Conservation (phyloP, 371 early-diverging fungal species). For the Saksenaea oblongispora region DNA sequence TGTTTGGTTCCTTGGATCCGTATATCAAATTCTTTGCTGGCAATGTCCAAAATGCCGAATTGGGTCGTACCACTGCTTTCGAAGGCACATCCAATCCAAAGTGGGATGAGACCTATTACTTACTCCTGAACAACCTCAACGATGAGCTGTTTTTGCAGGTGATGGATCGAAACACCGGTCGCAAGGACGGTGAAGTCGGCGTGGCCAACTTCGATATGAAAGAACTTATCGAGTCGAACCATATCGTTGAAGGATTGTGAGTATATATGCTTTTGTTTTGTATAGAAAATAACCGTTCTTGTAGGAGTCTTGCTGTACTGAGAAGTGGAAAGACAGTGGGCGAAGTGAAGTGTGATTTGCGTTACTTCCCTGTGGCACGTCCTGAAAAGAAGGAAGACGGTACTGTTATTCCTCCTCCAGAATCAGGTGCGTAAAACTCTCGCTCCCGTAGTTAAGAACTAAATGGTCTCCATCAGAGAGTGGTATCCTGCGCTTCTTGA, state of each 20-base stretch:
- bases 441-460: neutral
- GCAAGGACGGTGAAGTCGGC: slow-evolving; percentile 33
- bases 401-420: slow-evolving; percentile 23
- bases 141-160: slow-evolving; percentile 23
- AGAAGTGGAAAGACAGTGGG: slow-evolving; percentile 31
- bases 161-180: slow-evolving; percentile 30
- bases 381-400: slow-evolving; percentile 36
- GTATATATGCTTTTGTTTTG: neutral
- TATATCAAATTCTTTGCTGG: slow-evolving; percentile 68
- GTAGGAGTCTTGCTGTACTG: slow-evolving; percentile 16
- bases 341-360: slow-evolving; percentile 36
- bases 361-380: slow-evolving; percentile 29
- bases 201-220: slow-evolving; percentile 53
- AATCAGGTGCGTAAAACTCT: slow-evolving; percentile 18
- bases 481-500: slow-evolving; percentile 41
- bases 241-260: slow-evolving; percentile 28
- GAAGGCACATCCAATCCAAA: slow-evolving; percentile 49
- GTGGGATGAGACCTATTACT: slow-evolving; percentile 38
- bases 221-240: slow-evolving; percentile 43
- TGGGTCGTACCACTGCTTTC: slow-evolving; percentile 54
- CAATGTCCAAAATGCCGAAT: slow-evolving; percentile 55
- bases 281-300: neutral
- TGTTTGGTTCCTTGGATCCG: slow-evolving; percentile 82
- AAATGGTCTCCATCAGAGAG: slow-evolving; percentile 12
- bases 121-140: slow-evolving; percentile 30